Percentiles rank a stretch among this genome's conserved stretches.
Evolutionary conservation across 2,329 filamentous ascomycete genomes (phyloP).

Genomic region (Immersiporthe knoxdaviesiana): DNA sequence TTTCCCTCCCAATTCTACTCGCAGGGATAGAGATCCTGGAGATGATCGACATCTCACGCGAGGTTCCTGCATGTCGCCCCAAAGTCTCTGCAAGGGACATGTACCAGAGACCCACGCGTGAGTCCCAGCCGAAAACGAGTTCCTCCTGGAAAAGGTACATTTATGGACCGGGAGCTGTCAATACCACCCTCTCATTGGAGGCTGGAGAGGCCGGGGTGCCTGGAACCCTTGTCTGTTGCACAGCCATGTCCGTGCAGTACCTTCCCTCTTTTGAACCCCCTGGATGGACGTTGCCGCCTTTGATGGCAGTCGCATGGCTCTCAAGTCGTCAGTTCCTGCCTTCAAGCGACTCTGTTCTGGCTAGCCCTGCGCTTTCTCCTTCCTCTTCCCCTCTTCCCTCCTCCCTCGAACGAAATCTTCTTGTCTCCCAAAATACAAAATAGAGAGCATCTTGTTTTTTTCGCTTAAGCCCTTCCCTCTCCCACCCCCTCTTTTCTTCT

Average conservation of each 20-base stretch:
- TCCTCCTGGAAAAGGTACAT: conserved; percentile 1
- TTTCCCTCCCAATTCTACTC: not conserved
- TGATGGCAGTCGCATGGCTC: not conserved
- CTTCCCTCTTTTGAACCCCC: conserved; percentile 1
- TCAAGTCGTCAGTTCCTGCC: not conserved
- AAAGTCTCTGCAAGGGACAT: conserved; percentile 11
- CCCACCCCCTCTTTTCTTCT: not conserved
- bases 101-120: conserved; percentile 7
- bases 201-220: not conserved
- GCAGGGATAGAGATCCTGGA: not conserved
- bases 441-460: not conserved
- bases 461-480: not conserved
- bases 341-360: not conserved
- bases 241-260: conserved; percentile 2
- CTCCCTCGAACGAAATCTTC: not conserved
- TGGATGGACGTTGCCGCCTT: not conserved
- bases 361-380: not conserved
- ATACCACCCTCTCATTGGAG: not conserved
- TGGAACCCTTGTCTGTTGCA: not conserved
- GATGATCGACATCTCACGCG: conserved; percentile 1
- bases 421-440: not conserved
- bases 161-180: not conserved
- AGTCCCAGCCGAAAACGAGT: conserved; percentile 8
- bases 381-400: not conserved
- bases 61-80: conserved; percentile 15